Base-by-base conservation (phyloP, 2,329 filamentous ascomycete species). In the Lachnellula hyalina region DNA sequence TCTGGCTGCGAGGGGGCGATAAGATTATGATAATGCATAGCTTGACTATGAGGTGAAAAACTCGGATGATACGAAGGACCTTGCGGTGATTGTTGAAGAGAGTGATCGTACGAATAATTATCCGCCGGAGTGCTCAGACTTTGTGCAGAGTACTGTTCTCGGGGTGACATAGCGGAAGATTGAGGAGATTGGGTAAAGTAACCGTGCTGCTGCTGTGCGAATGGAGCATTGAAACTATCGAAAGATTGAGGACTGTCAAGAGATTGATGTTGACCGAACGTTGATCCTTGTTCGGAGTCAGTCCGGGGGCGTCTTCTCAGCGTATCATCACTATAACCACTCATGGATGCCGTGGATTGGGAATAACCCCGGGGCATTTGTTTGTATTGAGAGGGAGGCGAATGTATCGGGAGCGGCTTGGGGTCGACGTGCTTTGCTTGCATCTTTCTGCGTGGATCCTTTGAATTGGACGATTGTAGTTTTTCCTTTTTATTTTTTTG, bases 291-390 rank as follows among this genome's bases (percentile, higher is more conserved):
- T 38, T 60, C 61, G 17, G 59, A 63, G 28, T 56, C 56, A 15
- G 61, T 63, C 34, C 62, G 55, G 14, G 61, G 59, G 12, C 59
- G 47, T 51, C 63, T 64, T 9, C 52, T 55, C 1, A 59, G 52
- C 8, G 52, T 54, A 17, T 64, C 58, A 32, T 62, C 59, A n/a
- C 49, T 48, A n/a, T 49, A 48, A 11, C 58, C 53, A 46, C 49
- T 17, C 17, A 55, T 56, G 8, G 56, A 58, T 47, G 53, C 17
- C 21, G 55, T 42, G 42, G 60, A 61, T 46, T 57, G 58, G 23
- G 61, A 60, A 46, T 59, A 60, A 5, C 51, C 49, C 14, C 62
- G 57, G 14, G 35, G 45, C 19, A 58, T 21, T 5, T 32, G 44
- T 28, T 47, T 51, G 35, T 51, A 51, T 9, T 64, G 56, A 35